Conservation (phyloP, 1,139 yeast species). For the Zygosaccharomyces sapae region DNA sequence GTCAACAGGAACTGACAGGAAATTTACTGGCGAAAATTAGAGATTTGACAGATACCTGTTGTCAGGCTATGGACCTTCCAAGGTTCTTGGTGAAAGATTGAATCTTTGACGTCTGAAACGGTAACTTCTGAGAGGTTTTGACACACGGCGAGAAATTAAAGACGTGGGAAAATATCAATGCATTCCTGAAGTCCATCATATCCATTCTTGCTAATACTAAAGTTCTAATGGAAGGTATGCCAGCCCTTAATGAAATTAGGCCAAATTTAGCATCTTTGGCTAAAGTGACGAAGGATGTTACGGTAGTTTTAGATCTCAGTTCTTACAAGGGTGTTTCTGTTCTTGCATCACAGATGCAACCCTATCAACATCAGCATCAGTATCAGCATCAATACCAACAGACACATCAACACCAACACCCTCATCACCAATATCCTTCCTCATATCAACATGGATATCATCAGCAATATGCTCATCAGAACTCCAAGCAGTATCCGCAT, state of each 20-base stretch:
- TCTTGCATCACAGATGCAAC: slow-evolving; percentile 18
- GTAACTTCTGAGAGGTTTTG: slow-evolving; percentile 40
- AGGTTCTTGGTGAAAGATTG: slow-evolving; percentile 57
- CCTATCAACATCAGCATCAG: slow-evolving; percentile 22
- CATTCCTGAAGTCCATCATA: slow-evolving; percentile 76
- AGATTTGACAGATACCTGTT: slow-evolving; percentile 75
- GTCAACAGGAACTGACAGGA: slow-evolving; percentile 38
- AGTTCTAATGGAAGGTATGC: slow-evolving; percentile 74
- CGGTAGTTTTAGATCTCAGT: slow-evolving; percentile 67
- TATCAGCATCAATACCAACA: slow-evolving; percentile 24
- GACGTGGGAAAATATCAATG: slow-evolving; percentile 85
- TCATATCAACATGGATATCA: neutral
- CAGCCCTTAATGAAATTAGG: slow-evolving; percentile 73
- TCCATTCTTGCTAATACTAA: slow-evolving; percentile 80
- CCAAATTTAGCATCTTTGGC: slow-evolving; percentile 78
- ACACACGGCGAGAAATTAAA: slow-evolving; percentile 57
- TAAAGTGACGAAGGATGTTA: slow-evolving; percentile 84
- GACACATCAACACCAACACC: slow-evolving; percentile 6
- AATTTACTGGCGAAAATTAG: slow-evolving; percentile 61
- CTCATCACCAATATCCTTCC: slow-evolving; percentile 1
- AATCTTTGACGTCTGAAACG: slow-evolving; percentile 40
- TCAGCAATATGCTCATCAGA: neutral
- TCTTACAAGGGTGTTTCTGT: slow-evolving; percentile 43
- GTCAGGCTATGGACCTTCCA: slow-evolving; percentile 78
- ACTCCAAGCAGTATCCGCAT: neutral